Conservation (phyloP, 352 stramenopile genomes). For the Peronospora belbahrii region DNA sequence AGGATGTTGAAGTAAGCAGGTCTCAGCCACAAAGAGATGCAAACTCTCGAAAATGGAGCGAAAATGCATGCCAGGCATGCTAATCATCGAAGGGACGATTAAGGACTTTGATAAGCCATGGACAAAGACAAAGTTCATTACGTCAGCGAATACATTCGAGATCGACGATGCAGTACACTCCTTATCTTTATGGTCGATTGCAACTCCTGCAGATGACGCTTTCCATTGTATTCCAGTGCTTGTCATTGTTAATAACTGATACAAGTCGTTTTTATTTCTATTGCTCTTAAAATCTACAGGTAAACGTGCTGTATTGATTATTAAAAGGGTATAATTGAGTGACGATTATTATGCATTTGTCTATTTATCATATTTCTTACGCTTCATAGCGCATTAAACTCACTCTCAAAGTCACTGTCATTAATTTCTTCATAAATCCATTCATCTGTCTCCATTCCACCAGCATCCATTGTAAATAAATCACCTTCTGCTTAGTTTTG, state of each 20-base stretch:
- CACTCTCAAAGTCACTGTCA: constrained; percentile 52
- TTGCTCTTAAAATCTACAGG: no score
- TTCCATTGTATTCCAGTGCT: constrained; percentile 19
- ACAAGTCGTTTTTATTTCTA: neutral
- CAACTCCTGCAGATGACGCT: constrained; percentile 13
- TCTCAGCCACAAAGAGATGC: no score
- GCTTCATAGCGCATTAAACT: neutral
- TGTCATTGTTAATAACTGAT: neutral
- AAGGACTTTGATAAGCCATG: no score
- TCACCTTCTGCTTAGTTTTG: constrained; percentile 31
- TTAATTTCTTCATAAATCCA: constrained; percentile 61
- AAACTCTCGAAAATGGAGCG: no score
- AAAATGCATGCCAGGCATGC: no score
- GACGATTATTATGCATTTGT: no score
- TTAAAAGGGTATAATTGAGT: neutral
- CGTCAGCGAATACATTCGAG: constrained; percentile 59
- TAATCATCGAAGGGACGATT: no score
- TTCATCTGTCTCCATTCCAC: constrained; percentile 13
- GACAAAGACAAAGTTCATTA: constrained; percentile 18
- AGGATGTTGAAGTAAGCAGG: no score
- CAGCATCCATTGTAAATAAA: constrained; percentile 20
- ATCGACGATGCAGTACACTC: constrained; percentile 49
- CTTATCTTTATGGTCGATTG: constrained; percentile 31
- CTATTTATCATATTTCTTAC: no score
- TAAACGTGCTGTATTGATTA: no score